Evolutionary conservation across 768 basidiomycete species (phyloP), one percentile per base, ranked within the genome.

Genomic region (Boletus bicolor): DNA sequence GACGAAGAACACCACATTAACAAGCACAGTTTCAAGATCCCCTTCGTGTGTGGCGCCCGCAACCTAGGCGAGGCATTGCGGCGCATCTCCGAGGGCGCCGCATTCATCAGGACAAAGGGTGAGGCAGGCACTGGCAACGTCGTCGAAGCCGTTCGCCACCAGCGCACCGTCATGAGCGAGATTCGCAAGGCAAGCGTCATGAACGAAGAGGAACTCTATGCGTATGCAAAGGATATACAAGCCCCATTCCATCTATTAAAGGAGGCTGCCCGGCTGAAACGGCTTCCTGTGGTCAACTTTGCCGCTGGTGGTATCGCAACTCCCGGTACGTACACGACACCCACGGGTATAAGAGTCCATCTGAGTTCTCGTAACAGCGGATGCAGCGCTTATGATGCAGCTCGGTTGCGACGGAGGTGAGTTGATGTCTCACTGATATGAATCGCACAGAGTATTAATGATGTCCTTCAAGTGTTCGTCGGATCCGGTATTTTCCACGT

Each of bases 341-440:
- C 5, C 21, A 17, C 21, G 36, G 19, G 32, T 41, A 39, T 38
- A 36, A 28, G 17, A 26, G 10, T 36, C 28, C 14, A 14, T 39
- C 53, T 59, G 24, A 60, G 7, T 12, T 34, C 26, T 26, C 52
- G 34, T 30, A 24, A 61, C 57, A 85, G 93, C 91, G 62, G 96
- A 99, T 72, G 96, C 96, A 15, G 97, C 97, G 4, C 73, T 98
- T 59, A 97, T 98, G 96, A 98, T 98, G 95, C 93, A 96, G 68
- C 82, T 98, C 36, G 93, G 96, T 36, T 93, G 93, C 72, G 96
- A 96, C 68, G 93, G 95, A 78, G 89, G 94, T 94, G 66, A 59
- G 85, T 72, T 15, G 46, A 42, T 44, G 19, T 17, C 54, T 53
- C 47, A 17, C 21, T 28, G 5, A 24, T 46, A 15, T 12, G 38